Evolutionary conservation across 768 basidiomycete genomes (phyloP).

Genomic region (Suillus clintonianus): DNA sequence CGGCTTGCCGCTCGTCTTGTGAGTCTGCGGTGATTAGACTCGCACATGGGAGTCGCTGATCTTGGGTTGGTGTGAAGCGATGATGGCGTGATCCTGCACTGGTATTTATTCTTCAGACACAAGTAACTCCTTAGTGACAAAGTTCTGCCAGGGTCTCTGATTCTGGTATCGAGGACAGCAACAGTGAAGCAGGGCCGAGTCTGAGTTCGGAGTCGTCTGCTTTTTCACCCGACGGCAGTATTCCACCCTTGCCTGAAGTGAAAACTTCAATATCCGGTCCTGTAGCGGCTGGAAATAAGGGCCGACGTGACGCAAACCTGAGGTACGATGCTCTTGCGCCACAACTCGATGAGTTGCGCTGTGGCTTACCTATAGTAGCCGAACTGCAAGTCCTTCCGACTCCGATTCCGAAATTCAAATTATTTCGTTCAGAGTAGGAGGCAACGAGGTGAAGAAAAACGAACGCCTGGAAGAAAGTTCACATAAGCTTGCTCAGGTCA

Average conservation of each 20-base stretch:
- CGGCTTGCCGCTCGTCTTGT: conserved; percentile 27
- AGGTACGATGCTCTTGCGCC: not conserved
- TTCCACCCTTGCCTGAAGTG: not conserved
- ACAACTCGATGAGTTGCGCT: not conserved
- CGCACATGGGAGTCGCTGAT: conserved; percentile 5
- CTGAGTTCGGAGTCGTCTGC: not conserved
- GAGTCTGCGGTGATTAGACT: conserved; percentile 7
- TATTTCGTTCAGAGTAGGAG: conserved; percentile 6
- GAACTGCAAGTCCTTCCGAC: not conserved
- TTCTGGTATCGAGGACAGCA: not conserved
- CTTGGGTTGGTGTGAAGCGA: conserved; percentile 14
- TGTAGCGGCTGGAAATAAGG: not conserved
- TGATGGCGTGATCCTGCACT: conserved; percentile 31
- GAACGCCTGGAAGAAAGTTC: not conserved
- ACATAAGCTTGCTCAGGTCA: not conserved
- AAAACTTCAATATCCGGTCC: not conserved
- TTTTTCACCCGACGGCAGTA: not conserved
- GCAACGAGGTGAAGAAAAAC: not conserved
- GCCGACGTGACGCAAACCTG: not conserved
- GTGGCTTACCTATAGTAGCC: not conserved
- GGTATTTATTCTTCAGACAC: conserved; percentile 16
- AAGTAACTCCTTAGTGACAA: not conserved
- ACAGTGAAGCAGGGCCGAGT: not conserved
- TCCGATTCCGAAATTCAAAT: conserved; percentile 14
- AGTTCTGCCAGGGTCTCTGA: not conserved